These are phyloP conservation scores for Salix viminalis DNA, from an alignment of 345 rosid species.

Conservation along the genomic window DNA sequence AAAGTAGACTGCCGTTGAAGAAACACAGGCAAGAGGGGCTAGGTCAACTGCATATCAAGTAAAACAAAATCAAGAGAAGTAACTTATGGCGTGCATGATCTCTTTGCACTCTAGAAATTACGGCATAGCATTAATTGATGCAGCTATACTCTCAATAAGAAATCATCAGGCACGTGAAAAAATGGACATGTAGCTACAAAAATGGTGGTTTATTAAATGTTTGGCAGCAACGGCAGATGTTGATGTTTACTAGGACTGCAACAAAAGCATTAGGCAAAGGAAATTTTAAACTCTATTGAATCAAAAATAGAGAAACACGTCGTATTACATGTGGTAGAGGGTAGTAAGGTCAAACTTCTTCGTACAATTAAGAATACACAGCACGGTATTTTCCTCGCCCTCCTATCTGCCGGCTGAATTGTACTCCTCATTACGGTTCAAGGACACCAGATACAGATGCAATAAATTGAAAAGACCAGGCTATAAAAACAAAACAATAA, in stretches of 20 bases:
- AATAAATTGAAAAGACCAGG: conserved; percentile 12
- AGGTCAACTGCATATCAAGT: not conserved
- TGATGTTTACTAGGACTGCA: not conserved
- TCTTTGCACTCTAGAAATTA: not conserved
- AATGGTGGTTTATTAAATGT: not conserved
- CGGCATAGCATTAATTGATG: not conserved
- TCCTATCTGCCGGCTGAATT: conserved; percentile 30
- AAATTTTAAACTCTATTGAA: conserved; percentile 2
- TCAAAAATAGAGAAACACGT: not conserved
- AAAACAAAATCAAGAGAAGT: not conserved
- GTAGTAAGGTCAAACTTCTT: conserved; percentile 18
- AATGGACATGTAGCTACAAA: not conserved
- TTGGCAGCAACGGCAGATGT: not conserved
- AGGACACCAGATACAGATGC: conserved; percentile 21
- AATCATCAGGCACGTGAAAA: not conserved
- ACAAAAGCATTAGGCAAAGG: not conserved
- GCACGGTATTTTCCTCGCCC: conserved; percentile 17
- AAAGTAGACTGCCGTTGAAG: not conserved
- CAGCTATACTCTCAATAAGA: not conserved
- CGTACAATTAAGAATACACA: conserved; percentile 23
- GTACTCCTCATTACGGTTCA: conserved; percentile 30
- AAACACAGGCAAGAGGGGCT: not conserved
- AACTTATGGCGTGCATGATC: not conserved
- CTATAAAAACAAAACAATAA: not conserved
- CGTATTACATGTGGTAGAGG: conserved; percentile 4